Base-by-base conservation (phyloP, 768 basidiomycete species). In the Tylopilus balloui region DNA sequence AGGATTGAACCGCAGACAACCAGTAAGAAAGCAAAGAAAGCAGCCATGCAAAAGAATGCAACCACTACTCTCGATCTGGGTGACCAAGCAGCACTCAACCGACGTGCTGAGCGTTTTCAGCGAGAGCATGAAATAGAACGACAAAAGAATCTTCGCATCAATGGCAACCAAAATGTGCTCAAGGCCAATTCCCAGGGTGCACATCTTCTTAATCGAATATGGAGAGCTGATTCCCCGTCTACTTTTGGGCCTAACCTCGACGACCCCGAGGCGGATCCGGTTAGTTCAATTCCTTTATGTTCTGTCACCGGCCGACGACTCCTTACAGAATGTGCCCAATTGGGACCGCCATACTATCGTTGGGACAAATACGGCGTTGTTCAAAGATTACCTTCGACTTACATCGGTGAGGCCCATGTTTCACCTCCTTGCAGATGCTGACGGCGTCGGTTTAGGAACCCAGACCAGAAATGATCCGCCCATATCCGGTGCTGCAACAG, bases 291-390 rank as follows among this genome's bases (percentile, higher is more conserved):
- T 20, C 24, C 8, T 29, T 21, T 19, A 13, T 29, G 8, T 38
- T 1, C 48, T 39, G 40, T 56, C 34, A 29, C 42, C 42, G 48
- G 40, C 50, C 27, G 15, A 62, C 20, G 31, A 27, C n/a, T 27
- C 42, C 37, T 37, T 31, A 6, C 57, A 98, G 95, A 95, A 94
- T 60, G 93, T 95, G 9, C 85, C 92, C 45, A 86, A 94, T 64
- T 99, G 96, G 96, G 96, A 99, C 72, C 83, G 83, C 50, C 78
- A 84, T 68, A 97, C 94, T 7, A 97, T 99, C 59, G 92, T 95
- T 48, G 96, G 96, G 42, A 94, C 87, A 35, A 92, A 80, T 45
- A 76, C 78, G 59, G 88, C 88, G 57, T 71, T 96, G 21, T 97
- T 97, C 76, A 99, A 98, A 73, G 89, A 94, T 53, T 99, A 97